Percentiles rank a stretch among this genome's conserved stretches.
Conservation (phyloP, 495 filamentous ascomycete species). For the Cladorrhinum samala region DNA sequence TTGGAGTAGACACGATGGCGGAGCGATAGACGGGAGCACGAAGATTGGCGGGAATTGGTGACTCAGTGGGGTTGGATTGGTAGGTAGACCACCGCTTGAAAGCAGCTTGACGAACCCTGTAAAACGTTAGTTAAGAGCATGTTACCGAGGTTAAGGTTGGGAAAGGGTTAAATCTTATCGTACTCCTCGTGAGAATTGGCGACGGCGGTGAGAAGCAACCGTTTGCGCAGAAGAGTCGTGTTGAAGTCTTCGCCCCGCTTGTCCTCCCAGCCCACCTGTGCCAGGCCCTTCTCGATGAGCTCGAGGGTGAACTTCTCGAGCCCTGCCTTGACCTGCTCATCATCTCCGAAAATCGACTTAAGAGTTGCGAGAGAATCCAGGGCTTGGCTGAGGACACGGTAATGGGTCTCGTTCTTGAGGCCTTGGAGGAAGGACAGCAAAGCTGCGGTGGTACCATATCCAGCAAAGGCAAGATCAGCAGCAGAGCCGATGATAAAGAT, state of each 20-base stretch:
- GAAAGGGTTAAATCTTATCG: no score
- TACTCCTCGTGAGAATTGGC: constrained; percentile 66
- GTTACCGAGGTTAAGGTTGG: background rate
- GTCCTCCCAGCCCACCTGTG: constrained; percentile 83
- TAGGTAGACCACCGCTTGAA: constrained; percentile 69
- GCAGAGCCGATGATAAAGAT: constrained; percentile 88
- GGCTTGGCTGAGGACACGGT: constrained; percentile 84
- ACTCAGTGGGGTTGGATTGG: constrained; percentile 55
- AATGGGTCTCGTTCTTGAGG: constrained; percentile 73
- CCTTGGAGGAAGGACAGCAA: constrained; percentile 74
- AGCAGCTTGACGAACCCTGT: constrained; percentile 62
- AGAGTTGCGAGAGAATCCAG: constrained; percentile 55
- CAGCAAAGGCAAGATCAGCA: constrained; percentile 83
- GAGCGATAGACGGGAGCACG: constrained; percentile 74
- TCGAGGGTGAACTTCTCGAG: constrained; percentile 68
- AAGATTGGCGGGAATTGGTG: constrained; percentile 71
- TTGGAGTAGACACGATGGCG: constrained; percentile 60
- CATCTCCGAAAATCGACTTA: constrained; percentile 46
- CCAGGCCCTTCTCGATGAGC: constrained; percentile 62
- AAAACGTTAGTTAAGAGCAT: constrained; percentile 5
- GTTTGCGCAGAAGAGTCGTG: constrained; percentile 68
- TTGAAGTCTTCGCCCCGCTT: constrained; percentile 71
- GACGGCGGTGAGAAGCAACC: constrained; percentile 70
- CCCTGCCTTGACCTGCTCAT: constrained; percentile 50
- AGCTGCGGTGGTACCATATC: constrained; percentile 70